Evolutionary conservation across 2,329 filamentous ascomycete genomes (phyloP).

Genomic region (Nemania diffusa): DNA sequence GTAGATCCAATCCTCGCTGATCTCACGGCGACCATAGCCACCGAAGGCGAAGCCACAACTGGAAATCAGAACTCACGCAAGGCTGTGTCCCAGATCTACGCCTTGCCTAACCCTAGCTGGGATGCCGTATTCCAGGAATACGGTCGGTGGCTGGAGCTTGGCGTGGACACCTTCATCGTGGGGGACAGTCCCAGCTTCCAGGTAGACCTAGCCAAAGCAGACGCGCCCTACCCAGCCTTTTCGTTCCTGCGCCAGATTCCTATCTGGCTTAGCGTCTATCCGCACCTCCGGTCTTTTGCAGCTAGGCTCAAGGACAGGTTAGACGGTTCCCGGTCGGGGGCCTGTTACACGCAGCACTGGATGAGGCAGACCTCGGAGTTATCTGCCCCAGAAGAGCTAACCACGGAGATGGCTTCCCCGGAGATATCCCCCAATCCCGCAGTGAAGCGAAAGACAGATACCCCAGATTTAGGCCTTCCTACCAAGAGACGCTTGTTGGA

Average conservation of each 20-base stretch:
- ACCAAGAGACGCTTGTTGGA: too few relatives aligned
- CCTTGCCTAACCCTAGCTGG: neutral
- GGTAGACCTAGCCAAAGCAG: neutral
- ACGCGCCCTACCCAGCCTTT: neutral
- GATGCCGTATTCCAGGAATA: neutral
- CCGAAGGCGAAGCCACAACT: too few relatives aligned
- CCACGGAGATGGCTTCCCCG: neutral
- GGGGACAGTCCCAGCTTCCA: neutral
- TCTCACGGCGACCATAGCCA: neutral
- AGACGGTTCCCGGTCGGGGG: conserved; percentile 8
- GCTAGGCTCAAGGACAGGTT: neutral
- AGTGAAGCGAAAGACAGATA: too few relatives aligned
- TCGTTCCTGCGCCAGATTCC: neutral
- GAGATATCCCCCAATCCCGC: neutral
- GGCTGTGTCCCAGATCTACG: neutral
- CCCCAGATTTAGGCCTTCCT: too few relatives aligned
- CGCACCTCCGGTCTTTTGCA: neutral
- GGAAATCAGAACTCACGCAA: neutral
- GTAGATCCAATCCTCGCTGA: neutral
- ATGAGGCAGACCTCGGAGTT: neutral
- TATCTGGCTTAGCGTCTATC: neutral
- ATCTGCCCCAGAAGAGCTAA: conserved; percentile 1
- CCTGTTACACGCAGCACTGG: neutral
- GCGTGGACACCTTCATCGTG: neutral
- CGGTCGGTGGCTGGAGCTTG: neutral